Conservation (phyloP, 768 basidiomycete genomes). For the Mycena floridula region DNA sequence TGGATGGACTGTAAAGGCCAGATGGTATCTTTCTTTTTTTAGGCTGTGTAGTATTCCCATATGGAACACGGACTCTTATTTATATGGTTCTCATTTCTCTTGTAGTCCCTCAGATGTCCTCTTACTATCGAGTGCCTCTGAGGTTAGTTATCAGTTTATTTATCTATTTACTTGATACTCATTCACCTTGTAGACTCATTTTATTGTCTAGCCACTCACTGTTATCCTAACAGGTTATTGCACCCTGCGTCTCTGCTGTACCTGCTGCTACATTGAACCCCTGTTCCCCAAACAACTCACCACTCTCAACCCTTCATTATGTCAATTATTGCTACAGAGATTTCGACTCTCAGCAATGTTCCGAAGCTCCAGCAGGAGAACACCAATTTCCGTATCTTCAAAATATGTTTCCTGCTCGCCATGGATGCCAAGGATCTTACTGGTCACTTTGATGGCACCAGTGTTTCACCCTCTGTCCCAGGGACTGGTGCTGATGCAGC, state of each 20-base stretch:
- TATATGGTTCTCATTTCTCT: no score
- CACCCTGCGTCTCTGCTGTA: background rate
- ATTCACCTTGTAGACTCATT: no score
- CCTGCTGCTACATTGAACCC: background rate
- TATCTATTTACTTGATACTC: no score
- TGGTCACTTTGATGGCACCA: constrained; percentile 6
- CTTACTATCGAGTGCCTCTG: no score
- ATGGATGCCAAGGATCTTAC: constrained; percentile 1
- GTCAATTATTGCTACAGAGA: background rate
- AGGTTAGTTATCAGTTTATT: no score
- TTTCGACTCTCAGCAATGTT: constrained; percentile 4
- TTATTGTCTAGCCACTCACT: no score
- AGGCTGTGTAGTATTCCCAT: no score
- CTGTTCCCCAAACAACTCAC: background rate
- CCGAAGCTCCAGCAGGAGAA: constrained; percentile 4
- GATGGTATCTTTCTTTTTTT: no score
- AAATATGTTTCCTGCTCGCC: constrained; percentile 1
- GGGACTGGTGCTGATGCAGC: constrained; percentile 9
- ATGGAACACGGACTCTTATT: no score
- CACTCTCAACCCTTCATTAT: background rate
- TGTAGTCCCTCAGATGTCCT: no score
- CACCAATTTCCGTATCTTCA: constrained; percentile 2
- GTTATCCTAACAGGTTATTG: background rate
- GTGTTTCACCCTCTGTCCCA: constrained; percentile 14
- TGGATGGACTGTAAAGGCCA: no score